Evolutionary conservation across 148 eudicot species (phyloP).

Genomic region (Chenopodium suecicum): DNA sequence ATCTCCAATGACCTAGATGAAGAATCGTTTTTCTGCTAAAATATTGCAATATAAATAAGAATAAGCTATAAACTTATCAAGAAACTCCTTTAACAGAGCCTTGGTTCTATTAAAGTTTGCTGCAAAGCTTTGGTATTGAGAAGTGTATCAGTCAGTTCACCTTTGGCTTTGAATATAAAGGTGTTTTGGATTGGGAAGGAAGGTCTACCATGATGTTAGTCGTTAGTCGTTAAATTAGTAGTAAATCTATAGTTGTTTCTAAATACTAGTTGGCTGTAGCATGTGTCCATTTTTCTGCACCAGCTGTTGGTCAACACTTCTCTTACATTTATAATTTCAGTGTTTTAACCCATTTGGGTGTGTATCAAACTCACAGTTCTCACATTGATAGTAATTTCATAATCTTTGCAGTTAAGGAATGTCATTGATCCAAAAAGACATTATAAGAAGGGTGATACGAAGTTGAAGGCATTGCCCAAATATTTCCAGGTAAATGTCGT

Average conservation of each 20-base stretch:
- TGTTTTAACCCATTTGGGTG: neutral
- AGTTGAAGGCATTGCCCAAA: slow-evolving; percentile 69
- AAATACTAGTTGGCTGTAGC: neutral
- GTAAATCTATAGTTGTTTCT: neutral
- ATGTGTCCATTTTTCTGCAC: neutral
- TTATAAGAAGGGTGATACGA: slow-evolving; percentile 82
- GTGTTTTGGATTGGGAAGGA: neutral
- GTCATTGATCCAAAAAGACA: slow-evolving; percentile 97
- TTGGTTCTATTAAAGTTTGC: neutral
- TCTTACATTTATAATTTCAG: neutral
- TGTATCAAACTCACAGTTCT: neutral
- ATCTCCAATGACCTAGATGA: neutral
- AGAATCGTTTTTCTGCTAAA: neutral
- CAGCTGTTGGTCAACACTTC: neutral
- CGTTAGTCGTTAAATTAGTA: too few species aligned
- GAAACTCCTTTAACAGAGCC: neutral
- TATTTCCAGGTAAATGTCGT: slow-evolving; percentile 66
- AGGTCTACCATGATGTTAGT: neutral
- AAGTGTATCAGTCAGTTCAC: neutral
- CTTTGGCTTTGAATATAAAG: neutral
- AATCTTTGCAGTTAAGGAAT: slow-evolving; percentile 59
- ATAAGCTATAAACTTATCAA: neutral
- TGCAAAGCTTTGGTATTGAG: neutral
- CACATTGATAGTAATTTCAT: slow-evolving; percentile 9
- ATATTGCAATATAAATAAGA: neutral